Evolutionary conservation across 306 rosid genomes (phyloP).

Genomic region (Elaeagnus macrophylla): DNA sequence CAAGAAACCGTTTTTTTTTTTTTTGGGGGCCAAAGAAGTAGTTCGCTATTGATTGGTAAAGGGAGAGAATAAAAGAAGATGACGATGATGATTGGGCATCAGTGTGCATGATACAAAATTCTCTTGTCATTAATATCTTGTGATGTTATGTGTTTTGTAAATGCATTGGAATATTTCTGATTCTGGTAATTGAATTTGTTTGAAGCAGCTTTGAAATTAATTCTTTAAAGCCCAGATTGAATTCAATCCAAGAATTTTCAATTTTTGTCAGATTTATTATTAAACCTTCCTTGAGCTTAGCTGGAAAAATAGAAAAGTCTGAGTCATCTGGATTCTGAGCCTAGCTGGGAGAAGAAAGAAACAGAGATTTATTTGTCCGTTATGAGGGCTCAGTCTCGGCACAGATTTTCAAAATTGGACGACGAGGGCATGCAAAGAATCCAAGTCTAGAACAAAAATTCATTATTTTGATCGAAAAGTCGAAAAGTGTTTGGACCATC

Average conservation of each 20-base stretch:
- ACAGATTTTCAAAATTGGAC: background rate
- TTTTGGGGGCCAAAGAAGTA: too few relatives aligned
- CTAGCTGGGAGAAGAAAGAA: background rate
- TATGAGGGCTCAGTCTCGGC: background rate
- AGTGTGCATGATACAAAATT: too few relatives aligned
- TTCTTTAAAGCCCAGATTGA: too few relatives aligned
- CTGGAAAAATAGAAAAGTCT: constrained; percentile 16
- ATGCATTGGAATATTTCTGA: background rate
- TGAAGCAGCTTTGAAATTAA: too few relatives aligned
- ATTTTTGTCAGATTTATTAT: background rate
- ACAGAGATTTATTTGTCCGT: background rate
- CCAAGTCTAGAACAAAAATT: background rate
- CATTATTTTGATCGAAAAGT: background rate
- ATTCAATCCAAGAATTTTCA: background rate
- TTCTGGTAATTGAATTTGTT: background rate
- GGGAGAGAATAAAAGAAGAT: too few relatives aligned
- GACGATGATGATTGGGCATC: too few relatives aligned
- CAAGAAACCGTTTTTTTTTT: too few relatives aligned
- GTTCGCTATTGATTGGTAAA: too few relatives aligned
- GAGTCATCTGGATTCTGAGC: background rate
- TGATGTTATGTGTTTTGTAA: background rate
- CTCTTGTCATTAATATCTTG: background rate
- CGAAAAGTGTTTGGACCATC: background rate
- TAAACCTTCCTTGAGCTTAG: constrained; percentile 6
- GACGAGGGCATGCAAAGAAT: constrained; percentile 10